These are phyloP conservation scores for Truncatella angustata DNA, from an alignment of 2,329 filamentous ascomycete genomes.

Conservation along the genomic window DNA sequence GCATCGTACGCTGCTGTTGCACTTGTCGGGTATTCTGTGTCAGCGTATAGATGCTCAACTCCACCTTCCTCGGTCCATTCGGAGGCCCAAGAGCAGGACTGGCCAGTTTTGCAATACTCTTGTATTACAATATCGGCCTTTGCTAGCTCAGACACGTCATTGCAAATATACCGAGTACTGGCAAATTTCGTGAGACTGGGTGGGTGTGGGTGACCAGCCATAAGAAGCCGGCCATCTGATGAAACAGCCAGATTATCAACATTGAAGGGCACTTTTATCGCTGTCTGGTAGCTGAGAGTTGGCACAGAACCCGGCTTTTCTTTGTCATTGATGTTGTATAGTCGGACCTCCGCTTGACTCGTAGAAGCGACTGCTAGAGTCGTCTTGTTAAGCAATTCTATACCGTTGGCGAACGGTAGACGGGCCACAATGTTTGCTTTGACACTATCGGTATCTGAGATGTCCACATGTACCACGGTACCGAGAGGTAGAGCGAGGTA, in stretches of 20 bases:
- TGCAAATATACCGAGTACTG: conserved; percentile 32
- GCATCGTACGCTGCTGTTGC: conserved; percentile 25
- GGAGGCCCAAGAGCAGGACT: conserved; percentile 21
- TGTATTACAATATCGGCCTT: conserved; percentile 18
- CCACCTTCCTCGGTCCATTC: conserved; percentile 32
- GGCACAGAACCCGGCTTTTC: conserved; percentile 5
- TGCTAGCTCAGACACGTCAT: conserved; percentile 21
- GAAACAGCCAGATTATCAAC: conserved; percentile 39
- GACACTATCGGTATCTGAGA: conserved; percentile 15
- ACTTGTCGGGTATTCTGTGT: conserved; percentile 30
- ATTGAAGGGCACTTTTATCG: conserved; percentile 32
- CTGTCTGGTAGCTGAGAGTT: conserved; percentile 13
- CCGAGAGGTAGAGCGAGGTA: conserved; percentile 30
- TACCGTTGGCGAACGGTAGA: conserved; percentile 39
- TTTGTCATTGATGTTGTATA: conserved; percentile 25
- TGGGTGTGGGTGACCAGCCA: conserved; percentile 38
- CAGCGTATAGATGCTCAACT: conserved; percentile 28
- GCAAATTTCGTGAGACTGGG: conserved; percentile 30
- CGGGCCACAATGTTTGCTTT: conserved; percentile 27
- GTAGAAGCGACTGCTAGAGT: conserved; percentile 38
- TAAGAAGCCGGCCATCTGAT: conserved; percentile 29
- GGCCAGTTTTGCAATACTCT: conserved; percentile 16
- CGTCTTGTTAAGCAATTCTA: conserved; percentile 36
- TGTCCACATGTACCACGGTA: conserved; percentile 34
- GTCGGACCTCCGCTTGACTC: conserved; percentile 22